Evolutionary conservation across 1,284 basidiomycete species (phyloP).

Genomic region (Pascua sp.): DNA sequence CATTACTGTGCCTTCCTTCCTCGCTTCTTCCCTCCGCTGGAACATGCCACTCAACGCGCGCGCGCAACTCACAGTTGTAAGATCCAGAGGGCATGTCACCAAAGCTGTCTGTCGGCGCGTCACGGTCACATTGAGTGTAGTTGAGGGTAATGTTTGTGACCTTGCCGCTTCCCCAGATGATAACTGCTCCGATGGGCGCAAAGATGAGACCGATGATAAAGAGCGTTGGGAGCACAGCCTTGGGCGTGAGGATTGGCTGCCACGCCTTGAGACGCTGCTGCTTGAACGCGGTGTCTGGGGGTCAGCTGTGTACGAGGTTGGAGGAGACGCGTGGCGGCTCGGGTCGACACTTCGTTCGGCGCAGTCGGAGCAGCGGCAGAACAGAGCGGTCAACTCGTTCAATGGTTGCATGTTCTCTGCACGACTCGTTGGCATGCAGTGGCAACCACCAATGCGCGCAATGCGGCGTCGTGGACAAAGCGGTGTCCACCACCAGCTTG

Average conservation of each 20-base stretch:
- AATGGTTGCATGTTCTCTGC: too few species aligned
- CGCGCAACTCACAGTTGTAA: slow-evolving; percentile 62
- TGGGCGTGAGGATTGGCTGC: slow-evolving; percentile 98
- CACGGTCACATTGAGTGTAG: slow-evolving; percentile 83
- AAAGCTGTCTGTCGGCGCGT: slow-evolving; percentile 58
- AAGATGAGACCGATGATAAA: slow-evolving; percentile 93
- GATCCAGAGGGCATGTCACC: slow-evolving; percentile 60
- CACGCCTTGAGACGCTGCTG: slow-evolving; percentile 99
- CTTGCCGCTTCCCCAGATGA: slow-evolving; percentile 80
- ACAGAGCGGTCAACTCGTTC: too few species aligned
- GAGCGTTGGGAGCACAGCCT: slow-evolving; percentile 92
- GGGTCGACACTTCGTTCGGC: too few species aligned
- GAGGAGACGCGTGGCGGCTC: too few species aligned
- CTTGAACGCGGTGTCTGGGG: slow-evolving; percentile 90
- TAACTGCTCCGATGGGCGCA: slow-evolving; percentile 89
- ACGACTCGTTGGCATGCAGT: too few species aligned
- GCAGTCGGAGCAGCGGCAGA: neutral
- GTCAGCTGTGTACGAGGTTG: neutral
- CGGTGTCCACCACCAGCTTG: too few species aligned
- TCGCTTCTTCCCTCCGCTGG: too few species aligned
- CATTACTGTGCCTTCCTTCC: too few species aligned
- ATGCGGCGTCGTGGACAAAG: too few species aligned
- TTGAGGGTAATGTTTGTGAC: slow-evolving; percentile 93
- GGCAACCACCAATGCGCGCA: too few species aligned
- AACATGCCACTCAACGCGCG: slow-evolving; percentile 8